Evolutionary conservation across 768 basidiomycete species (phyloP).

Genomic region (Lentinula detonsa): DNA sequence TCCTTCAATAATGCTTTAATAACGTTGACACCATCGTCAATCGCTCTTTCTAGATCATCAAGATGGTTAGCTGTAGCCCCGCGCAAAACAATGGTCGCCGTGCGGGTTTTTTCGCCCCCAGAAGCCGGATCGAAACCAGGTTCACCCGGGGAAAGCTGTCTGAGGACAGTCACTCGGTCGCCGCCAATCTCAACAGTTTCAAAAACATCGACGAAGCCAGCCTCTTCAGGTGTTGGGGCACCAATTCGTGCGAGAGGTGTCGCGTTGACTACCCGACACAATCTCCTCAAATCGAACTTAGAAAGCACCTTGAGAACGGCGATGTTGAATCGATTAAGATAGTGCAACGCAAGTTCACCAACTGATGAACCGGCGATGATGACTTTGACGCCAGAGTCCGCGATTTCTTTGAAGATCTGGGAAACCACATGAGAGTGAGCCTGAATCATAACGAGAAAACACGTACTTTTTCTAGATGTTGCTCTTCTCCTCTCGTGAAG

Average conservation of each 20-base stretch:
- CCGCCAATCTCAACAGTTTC: conserved; percentile 97
- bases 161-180: conserved; percentile 93
- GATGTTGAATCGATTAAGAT: conserved; percentile 89
- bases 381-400: conserved; percentile 90
- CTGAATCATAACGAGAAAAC: not conserved
- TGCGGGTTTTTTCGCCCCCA: conserved; percentile 69
- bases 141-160: conserved; percentile 71
- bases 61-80: conserved; percentile 93
- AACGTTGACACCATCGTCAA: conserved; percentile 96
- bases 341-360: conserved; percentile 95
- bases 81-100: conserved; percentile 91
- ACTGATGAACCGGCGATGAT: conserved; percentile 91
- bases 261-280: conserved; percentile 94
- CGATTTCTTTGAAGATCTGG: conserved; percentile 95
- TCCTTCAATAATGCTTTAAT: conserved; percentile 93
- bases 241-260: conserved; percentile 95
- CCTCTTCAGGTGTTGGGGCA: conserved; percentile 94
- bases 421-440: not conserved
- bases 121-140: conserved; percentile 48
- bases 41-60: conserved; percentile 93
- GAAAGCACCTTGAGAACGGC: conserved; percentile 96
- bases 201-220: conserved; percentile 88
- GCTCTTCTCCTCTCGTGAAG: conserved; percentile 94
- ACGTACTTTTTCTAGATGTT: conserved; percentile 83
- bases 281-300: conserved; percentile 93